Percentiles rank a stretch among this genome's conserved stretches.
Conservation (phyloP, 148 eudicot genomes). For the Mesembryanthemum crystallinum region DNA sequence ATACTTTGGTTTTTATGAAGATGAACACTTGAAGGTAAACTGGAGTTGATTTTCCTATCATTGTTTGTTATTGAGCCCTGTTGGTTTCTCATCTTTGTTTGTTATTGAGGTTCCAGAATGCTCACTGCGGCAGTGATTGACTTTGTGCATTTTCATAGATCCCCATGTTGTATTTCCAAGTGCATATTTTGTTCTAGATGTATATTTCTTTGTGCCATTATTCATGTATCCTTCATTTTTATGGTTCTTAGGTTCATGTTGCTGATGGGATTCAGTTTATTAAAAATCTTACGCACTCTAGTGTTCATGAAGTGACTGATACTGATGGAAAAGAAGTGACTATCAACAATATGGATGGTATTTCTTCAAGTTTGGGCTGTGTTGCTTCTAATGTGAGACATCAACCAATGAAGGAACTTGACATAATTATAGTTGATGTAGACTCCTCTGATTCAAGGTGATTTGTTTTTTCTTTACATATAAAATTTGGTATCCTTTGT, state of each 20-base stretch:
- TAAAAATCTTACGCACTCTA: slow-evolving; percentile 31
- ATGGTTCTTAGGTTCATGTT: slow-evolving; percentile 71
- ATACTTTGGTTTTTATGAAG: slow-evolving; percentile 72
- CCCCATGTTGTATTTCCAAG: too few relatives aligned
- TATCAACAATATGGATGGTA: not conserved
- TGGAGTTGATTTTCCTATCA: not conserved
- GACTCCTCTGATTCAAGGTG: slow-evolving; percentile 92
- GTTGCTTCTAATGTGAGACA: slow-evolving; percentile 21
- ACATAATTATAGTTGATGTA: slow-evolving; percentile 77
- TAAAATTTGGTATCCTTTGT: not conserved
- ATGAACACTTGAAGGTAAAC: slow-evolving; percentile 67
- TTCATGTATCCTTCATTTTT: slow-evolving; percentile 14
- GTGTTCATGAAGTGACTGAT: slow-evolving; percentile 19
- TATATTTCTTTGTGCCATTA: not conserved
- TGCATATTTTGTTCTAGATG: not conserved
- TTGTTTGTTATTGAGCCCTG: not conserved
- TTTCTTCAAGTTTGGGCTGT: slow-evolving; percentile 21
- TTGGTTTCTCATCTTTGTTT: not conserved
- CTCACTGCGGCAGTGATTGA: too few relatives aligned
- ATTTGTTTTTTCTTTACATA: not conserved
- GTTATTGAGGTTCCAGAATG: too few relatives aligned
- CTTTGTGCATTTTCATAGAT: too few relatives aligned
- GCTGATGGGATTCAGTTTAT: slow-evolving; percentile 85
- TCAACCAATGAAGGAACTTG: slow-evolving; percentile 31
- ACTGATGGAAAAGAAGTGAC: slow-evolving; percentile 15